Evolutionary conservation across 805 yeast species (phyloP).

Genomic region (Saturnispora kantuleensis): DNA sequence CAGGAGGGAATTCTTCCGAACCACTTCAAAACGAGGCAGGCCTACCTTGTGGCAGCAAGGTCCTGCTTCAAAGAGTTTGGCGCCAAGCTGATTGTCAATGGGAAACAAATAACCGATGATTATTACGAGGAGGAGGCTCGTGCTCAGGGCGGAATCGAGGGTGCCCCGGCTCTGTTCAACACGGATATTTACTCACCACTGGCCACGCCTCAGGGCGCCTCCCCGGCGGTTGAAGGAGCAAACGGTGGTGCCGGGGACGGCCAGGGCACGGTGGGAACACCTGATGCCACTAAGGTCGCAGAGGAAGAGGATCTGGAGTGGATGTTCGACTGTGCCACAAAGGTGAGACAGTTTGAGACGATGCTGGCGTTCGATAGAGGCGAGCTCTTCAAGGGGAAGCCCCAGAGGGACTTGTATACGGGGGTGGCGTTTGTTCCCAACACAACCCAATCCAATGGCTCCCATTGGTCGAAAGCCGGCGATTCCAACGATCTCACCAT

Average conservation of each 20-base stretch:
- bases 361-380: slow-evolving; percentile 48
- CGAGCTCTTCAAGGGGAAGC: slow-evolving; percentile 40
- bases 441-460: slow-evolving; percentile 60
- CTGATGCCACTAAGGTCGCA: slow-evolving; percentile 3
- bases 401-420: slow-evolving; percentile 72
- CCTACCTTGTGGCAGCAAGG: slow-evolving; percentile 84
- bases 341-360: slow-evolving; percentile 63
- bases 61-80: slow-evolving; percentile 90
- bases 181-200: slow-evolving; percentile 3
- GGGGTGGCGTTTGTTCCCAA: slow-evolving; percentile 70
- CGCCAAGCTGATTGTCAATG: slow-evolving; percentile 68
- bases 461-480: slow-evolving; percentile 24
- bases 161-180: slow-evolving; percentile 30
- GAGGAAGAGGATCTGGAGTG: slow-evolving; percentile 32
- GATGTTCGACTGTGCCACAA: slow-evolving; percentile 77
- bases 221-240: slow-evolving; percentile 3
- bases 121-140: slow-evolving; percentile 63
- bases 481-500: slow-evolving; percentile 27
- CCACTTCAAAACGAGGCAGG: slow-evolving; percentile 82
- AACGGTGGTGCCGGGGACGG: background rate
- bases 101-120: slow-evolving; percentile 76
- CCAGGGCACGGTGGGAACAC: slow-evolving; percentile 2
- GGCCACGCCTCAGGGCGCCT: background rate
- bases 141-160: slow-evolving; percentile 54
- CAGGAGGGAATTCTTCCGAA: slow-evolving; percentile 75